These are phyloP conservation scores for Malassezia obtusa DNA, from an alignment of 1,284 basidiomycete genomes.

Conservation along the genomic window DNA sequence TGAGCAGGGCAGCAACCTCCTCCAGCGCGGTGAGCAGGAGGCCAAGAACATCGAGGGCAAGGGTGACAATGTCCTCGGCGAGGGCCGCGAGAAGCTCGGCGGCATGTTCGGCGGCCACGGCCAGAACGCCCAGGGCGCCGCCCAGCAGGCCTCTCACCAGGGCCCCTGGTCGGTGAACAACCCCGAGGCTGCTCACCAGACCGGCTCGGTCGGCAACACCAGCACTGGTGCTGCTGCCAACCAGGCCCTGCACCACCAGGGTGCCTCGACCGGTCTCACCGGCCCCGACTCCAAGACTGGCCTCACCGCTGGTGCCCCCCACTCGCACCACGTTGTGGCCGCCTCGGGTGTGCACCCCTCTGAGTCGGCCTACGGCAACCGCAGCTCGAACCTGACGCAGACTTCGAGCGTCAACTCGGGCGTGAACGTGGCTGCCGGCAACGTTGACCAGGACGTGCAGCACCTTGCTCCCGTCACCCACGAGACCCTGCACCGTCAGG, in stretches of 20 bases:
- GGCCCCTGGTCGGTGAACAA: neutral
- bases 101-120: neutral
- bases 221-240: constrained; percentile 4
- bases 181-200: neutral
- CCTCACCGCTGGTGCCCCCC: neutral
- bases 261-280: neutral
- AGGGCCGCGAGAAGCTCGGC: constrained; percentile 2
- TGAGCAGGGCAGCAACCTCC: neutral
- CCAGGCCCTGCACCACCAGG: neutral
- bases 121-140: neutral
- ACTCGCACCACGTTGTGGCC: neutral
- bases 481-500: constrained; percentile 43
- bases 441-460: constrained; percentile 46
- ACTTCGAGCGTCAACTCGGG: constrained; percentile 21
- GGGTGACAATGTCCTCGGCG: constrained; percentile 2
- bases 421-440: constrained; percentile 34
- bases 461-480: constrained; percentile 45
- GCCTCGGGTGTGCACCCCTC: constrained; percentile 1
- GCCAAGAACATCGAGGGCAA: neutral
- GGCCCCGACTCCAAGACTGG: neutral
- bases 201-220: neutral
- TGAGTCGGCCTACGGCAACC: constrained; percentile 6
- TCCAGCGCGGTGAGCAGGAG: neutral
- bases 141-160: neutral
- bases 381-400: constrained; percentile 15